These are phyloP conservation scores for Orobanche coerulescens DNA, from an alignment of 257 asterid genomes.

Conservation along the genomic window DNA sequence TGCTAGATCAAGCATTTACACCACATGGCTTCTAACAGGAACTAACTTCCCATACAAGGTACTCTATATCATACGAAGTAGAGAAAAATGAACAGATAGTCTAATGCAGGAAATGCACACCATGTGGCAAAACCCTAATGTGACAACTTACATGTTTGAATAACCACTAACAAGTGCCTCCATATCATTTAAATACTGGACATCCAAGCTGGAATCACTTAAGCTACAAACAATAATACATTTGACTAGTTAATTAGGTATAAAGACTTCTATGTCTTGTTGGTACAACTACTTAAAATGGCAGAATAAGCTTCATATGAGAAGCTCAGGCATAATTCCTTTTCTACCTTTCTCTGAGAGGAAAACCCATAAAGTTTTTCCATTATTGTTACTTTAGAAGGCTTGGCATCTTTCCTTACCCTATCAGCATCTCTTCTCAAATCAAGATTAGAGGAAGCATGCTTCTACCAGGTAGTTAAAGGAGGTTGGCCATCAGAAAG, in stretches of 20 bases:
- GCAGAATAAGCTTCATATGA: neutral
- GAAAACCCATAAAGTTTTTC: neutral
- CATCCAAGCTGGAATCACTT: neutral
- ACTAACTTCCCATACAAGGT: neutral
- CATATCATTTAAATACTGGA: conserved; percentile 5
- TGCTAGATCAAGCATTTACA: neutral
- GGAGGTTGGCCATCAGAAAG: conserved; percentile 12
- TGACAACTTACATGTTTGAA: neutral
- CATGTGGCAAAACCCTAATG: neutral
- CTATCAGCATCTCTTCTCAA: conserved; percentile 11
- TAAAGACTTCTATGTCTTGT: neutral
- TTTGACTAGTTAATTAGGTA: neutral
- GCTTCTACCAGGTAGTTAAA: conserved; percentile 2
- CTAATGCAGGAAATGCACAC: conserved; percentile 6
- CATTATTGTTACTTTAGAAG: neutral
- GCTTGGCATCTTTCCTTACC: neutral
- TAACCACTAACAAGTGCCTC: neutral
- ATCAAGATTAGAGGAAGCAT: conserved; percentile 1
- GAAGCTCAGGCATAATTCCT: neutral
- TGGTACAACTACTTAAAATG: neutral
- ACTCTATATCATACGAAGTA: conserved; percentile 6
- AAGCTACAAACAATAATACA: conserved; percentile 2
- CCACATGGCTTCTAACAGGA: neutral
- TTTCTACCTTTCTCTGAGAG: conserved; percentile 17
- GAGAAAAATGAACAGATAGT: neutral